Percentiles rank a stretch among this genome's conserved stretches.
Conservation (phyloP, 2,329 filamentous ascomycete genomes). For the Cordyceps fumosorosea region DNA sequence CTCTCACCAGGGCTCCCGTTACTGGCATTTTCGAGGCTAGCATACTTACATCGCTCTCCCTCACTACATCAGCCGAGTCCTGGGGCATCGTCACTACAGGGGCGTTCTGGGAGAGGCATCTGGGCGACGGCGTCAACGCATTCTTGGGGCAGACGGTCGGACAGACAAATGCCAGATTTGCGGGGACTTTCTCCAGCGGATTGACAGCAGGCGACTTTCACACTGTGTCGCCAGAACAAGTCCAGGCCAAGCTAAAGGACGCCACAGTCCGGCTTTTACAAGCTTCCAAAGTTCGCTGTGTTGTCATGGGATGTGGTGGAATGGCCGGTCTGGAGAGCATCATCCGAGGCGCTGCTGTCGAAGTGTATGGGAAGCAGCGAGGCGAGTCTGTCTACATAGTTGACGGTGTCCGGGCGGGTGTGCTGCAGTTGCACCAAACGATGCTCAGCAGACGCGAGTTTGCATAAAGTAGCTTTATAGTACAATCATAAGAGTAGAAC, state of each 20-base stretch:
- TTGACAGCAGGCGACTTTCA: constrained; percentile 77
- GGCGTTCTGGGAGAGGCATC: constrained; percentile 70
- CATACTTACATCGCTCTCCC: constrained; percentile 56
- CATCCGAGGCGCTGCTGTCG: constrained; percentile 62
- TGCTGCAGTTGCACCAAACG: constrained; percentile 54
- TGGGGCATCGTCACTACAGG: constrained; percentile 92
- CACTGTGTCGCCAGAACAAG: constrained; percentile 55
- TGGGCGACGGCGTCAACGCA: constrained; percentile 56
- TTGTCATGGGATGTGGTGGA: constrained; percentile 83
- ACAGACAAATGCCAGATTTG: constrained; percentile 49
- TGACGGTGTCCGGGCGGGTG: constrained; percentile 70
- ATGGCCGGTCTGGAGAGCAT: constrained; percentile 81
- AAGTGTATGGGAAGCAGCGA: constrained; percentile 53
- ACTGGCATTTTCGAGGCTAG: constrained; percentile 83
- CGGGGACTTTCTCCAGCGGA: constrained; percentile 76
- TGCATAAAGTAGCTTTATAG: constrained; percentile 8
- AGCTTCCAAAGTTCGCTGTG: constrained; percentile 51
- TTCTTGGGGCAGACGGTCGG: constrained; percentile 50
- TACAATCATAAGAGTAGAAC: not conserved
- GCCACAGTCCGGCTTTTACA: constrained; percentile 62
- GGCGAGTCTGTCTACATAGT: constrained; percentile 59
- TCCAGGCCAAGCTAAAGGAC: constrained; percentile 58
- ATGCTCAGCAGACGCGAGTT: constrained; percentile 39
- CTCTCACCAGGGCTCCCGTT: constrained; percentile 24
- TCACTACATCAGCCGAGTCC: constrained; percentile 32